phyloP scores from a whole-genome alignment of 2,329 filamentous ascomycete species.

The Cercospora canescens region DNA sequence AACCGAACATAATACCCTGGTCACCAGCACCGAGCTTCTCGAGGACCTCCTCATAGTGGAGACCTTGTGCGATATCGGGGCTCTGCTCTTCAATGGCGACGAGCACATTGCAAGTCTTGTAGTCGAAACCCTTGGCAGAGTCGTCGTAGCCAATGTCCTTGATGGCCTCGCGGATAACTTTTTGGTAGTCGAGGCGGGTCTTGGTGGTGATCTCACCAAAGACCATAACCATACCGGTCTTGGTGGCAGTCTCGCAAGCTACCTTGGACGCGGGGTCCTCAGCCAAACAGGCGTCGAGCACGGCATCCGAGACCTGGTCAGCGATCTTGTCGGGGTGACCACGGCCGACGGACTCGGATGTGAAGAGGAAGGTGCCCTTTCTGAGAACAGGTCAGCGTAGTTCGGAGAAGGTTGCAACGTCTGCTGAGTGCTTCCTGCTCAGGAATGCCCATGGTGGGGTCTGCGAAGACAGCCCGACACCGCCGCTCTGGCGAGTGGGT shows the following conservation, averaged over 20 bases:
- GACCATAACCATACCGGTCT: slow-evolving; percentile 99
- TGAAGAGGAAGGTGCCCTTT: slow-evolving; percentile 41
- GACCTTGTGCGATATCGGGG: slow-evolving; percentile 97
- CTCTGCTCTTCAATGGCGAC: slow-evolving; percentile 99
- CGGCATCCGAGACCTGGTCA: slow-evolving; percentile 97
- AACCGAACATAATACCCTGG: slow-evolving; percentile 99
- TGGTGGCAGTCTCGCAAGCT: slow-evolving; percentile 98
- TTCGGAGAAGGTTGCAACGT: not conserved
- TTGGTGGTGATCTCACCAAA: slow-evolving; percentile 99
- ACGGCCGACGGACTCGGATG: slow-evolving; percentile 52
- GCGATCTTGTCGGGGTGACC: slow-evolving; percentile 40
- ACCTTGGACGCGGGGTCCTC: slow-evolving; percentile 97
- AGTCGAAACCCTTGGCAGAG: slow-evolving; percentile 97
- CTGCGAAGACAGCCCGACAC: not conserved
- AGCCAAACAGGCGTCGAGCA: slow-evolving; percentile 94
- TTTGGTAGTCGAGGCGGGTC: slow-evolving; percentile 95
- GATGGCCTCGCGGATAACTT: slow-evolving; percentile 89
- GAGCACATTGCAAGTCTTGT: slow-evolving; percentile 99
- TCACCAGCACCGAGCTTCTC: slow-evolving; percentile 98
- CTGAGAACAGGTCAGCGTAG: slow-evolving; percentile 3
- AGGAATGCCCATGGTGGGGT: not conserved
- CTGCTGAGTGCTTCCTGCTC: not conserved
- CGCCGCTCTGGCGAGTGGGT: not conserved
- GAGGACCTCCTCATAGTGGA: slow-evolving; percentile 95
- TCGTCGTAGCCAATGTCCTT: slow-evolving; percentile 99